Evolutionary conservation across 1,284 basidiomycete genomes (phyloP), one percentile per base, ranked within the genome.

Genomic region (Fistulinella cinereoalba): DNA sequence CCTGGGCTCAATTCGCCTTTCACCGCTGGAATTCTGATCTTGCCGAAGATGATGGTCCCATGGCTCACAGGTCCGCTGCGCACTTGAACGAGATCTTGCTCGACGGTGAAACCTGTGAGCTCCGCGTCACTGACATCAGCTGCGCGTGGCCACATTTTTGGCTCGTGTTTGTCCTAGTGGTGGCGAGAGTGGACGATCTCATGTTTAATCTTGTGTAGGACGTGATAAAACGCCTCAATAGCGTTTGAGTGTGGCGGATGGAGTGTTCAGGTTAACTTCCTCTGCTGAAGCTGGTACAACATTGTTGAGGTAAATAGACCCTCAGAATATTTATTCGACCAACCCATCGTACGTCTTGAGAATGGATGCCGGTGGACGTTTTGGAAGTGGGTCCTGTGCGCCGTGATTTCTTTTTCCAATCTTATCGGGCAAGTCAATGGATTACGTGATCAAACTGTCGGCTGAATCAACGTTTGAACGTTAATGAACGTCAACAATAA

Each of bases 21-120:
- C 48, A 88, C 66, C 16, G 76, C 81, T 6, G 85, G 83, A 38
- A 89, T 72, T 55, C 76, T 77, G 60, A 90, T 77, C 73, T 89
- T 89, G 19, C 87, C 87, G 21, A 90, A 65, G 50, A 90, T 77
- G 49, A 89, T 79, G 11, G 75, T 78, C 9, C 88, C 87, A 61
- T 89, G 88, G 44, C 74, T 67, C 16, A 73, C 75, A 16, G 56
- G 50, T 15, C 69, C 73, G 37, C 70, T 72, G 44, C 78, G 71
- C 42, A 83, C 73, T 62, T 73, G 61, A 33, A 85, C 76, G 43
- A 87, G 71, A 61, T 87, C 81, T 0, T 70, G 50, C 56, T 72
- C 72, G 49, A 85, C 66, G 36, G 66, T 68, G 56, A 88, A 88
- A 32, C 68, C 65, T 3, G 58, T 47, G 42, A 89, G 69, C 25